Base-by-base conservation (phyloP, 2,329 filamentous ascomycete genomes). In the Xylariaceae sp. region DNA sequence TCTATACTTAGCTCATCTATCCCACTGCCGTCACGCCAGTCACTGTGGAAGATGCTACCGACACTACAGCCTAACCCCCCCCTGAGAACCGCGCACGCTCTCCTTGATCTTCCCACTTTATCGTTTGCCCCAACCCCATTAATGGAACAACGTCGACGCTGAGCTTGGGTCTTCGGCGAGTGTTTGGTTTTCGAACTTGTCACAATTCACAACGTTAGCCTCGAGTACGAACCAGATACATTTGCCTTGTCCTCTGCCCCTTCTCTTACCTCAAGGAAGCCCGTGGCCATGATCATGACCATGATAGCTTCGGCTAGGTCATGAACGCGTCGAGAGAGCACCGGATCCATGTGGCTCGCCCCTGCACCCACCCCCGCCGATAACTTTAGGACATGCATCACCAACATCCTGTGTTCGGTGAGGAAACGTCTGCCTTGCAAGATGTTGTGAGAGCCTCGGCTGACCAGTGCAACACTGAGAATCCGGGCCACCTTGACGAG, bases 311-410 rank as follows among this genome's bases (percentile, higher is more conserved):
- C 90, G 4, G 91, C 89, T 62, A 97, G 72, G 63, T 92, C 89
- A 47, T 83, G 80, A 39, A 95, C 75, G 59, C 83, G 81, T 53
- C 84, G 76, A 50, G 84, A 83, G 37, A 84, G 74, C 5, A 60
- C 63, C 40, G 65, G 66, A 47, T 72, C 70, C 34, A 63, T 67
- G 47, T 66, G 71, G 1, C 70, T 70, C 4, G 68, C 58, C n/a
- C 72, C 71, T 35, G 72, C 69, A 19, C 88, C 87, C 54, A 95
- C 88, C 47, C 88, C 88, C 0, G 89, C 89, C 63, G 88, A 89
- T 62, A 91, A 80, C 75, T 99, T 99, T 66, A 99, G 88, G 26
- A 95, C 86, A 45, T 91, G 88, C 60, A 94, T 84, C 64, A 97
- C 89, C 54, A 91, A 84, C 70, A 86, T 84, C 58, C 92, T 80